Evolutionary conservation across 2,329 filamentous ascomycete genomes (phyloP).

Genomic region (Spiromastix sp.): DNA sequence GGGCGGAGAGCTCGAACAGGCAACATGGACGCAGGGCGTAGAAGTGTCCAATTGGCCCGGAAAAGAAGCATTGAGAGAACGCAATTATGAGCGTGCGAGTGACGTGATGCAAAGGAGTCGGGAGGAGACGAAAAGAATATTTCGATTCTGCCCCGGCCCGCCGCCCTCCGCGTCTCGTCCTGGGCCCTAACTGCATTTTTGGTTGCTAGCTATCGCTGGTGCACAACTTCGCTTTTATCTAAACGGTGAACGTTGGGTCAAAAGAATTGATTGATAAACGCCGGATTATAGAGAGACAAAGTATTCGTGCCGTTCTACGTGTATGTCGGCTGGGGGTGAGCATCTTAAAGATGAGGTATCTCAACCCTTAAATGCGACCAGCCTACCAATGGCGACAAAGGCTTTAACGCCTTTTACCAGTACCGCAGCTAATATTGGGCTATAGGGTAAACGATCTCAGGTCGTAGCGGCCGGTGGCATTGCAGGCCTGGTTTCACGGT

Average conservation of each 20-base stretch:
- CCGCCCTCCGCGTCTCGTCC: no score
- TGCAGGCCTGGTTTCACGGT: slow-evolving; percentile 84
- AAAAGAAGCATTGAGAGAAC: neutral
- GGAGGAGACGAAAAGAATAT: neutral
- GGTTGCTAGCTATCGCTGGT: no score
- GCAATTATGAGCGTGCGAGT: neutral
- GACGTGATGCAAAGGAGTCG: neutral
- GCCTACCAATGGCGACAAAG: neutral
- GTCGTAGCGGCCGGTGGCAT: slow-evolving; percentile 56
- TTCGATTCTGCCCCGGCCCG: no score
- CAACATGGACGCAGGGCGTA: neutral
- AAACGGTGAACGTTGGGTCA: no score
- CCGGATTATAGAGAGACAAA: no score
- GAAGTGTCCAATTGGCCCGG: neutral
- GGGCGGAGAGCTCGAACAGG: slow-evolving; percentile 2
- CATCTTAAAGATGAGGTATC: slow-evolving; percentile 60
- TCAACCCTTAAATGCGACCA: neutral
- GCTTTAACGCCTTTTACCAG: neutral
- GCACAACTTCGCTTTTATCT: no score
- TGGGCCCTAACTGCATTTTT: no score
- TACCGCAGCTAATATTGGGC: no score
- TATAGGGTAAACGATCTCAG: slow-evolving; percentile 54
- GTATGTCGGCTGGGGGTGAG: slow-evolving; percentile 54
- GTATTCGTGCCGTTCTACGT: no score
- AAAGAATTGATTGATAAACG: no score